phyloP scores from a whole-genome alignment of 345 rosid species.

The Cardiospermum halicacabum region DNA sequence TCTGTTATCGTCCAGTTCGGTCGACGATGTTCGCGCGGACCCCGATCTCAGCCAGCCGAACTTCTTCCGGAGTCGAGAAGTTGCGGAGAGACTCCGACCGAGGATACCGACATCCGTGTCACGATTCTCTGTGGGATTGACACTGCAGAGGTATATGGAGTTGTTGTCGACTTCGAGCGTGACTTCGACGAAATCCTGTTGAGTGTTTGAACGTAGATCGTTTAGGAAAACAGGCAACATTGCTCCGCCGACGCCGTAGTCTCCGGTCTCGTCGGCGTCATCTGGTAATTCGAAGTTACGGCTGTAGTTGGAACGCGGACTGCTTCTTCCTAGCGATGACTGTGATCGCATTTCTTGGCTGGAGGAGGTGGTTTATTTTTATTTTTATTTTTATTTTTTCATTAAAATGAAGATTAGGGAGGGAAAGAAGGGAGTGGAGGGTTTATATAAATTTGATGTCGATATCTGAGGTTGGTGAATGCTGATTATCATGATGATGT shows the following conservation, averaged over 20 bases:
- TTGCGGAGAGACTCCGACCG: constrained; percentile 48
- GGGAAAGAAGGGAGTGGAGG: too few relatives aligned
- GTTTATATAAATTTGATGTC: too few relatives aligned
- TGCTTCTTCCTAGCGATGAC: constrained; percentile 41
- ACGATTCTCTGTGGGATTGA: constrained; percentile 16
- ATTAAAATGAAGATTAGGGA: too few relatives aligned
- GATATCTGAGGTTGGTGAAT: too few relatives aligned
- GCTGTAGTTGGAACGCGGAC: constrained; percentile 50
- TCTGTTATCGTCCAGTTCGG: constrained; percentile 29
- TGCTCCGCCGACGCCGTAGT: constrained; percentile 55
- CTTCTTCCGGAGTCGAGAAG: constrained; percentile 56
- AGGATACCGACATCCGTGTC: constrained; percentile 17
- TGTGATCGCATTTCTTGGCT: constrained; percentile 33
- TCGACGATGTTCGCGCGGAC: constrained; percentile 40
- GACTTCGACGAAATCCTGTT: constrained; percentile 57
- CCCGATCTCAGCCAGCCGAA: constrained; percentile 57
- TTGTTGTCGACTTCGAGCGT: constrained; percentile 72
- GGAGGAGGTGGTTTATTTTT: too few relatives aligned
- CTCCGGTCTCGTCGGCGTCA: constrained; percentile 28
- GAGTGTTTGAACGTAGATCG: constrained; percentile 40
- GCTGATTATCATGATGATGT: too few relatives aligned
- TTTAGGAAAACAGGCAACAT: constrained; percentile 80
- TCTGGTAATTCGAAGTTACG: constrained; percentile 45
- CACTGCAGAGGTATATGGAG: constrained; percentile 61
- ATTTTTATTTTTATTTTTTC: too few relatives aligned